phyloP scores from a whole-genome alignment of 1,139 yeast species.

The Hemisphaericaspora subhashii region DNA sequence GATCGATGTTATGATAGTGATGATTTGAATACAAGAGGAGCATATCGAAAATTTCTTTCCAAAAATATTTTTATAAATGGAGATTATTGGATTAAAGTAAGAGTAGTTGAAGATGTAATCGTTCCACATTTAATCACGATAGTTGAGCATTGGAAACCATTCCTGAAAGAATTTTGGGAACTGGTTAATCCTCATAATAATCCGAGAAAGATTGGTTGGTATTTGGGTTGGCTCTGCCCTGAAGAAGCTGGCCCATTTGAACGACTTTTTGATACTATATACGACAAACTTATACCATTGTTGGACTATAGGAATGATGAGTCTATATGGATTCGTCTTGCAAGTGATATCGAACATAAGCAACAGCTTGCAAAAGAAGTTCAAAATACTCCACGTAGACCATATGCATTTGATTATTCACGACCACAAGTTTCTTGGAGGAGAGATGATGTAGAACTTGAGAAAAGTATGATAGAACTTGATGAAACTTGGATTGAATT shows the following conservation, averaged over 20 bases:
- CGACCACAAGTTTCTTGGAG: too few relatives aligned
- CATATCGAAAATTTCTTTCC: background rate
- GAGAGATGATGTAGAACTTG: too few relatives aligned
- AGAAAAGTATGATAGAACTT: slow-evolving; percentile 12
- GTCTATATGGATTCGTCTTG: too few relatives aligned
- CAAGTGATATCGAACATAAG: too few relatives aligned
- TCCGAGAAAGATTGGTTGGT: background rate
- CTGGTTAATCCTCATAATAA: background rate
- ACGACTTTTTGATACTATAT: too few relatives aligned
- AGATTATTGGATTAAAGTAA: slow-evolving; percentile 13
- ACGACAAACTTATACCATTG: too few relatives aligned
- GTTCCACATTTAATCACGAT: slow-evolving; percentile 16
- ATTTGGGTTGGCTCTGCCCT: slow-evolving; percentile 13
- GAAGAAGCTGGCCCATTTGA: slow-evolving; percentile 17
- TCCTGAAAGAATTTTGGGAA: background rate
- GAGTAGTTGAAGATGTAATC: slow-evolving; percentile 16
- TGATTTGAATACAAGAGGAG: background rate
- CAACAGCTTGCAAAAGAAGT: too few relatives aligned
- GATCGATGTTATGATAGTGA: background rate
- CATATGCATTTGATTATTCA: too few relatives aligned
- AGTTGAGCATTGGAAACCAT: background rate
- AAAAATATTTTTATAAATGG: slow-evolving; percentile 18
- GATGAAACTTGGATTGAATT: slow-evolving; percentile 12
- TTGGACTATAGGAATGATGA: too few relatives aligned
- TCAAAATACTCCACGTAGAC: too few relatives aligned